Percentiles rank a stretch among this genome's conserved stretches.
These are phyloP conservation scores for Nyssa sinensis DNA, from an alignment of 148 eudicot genomes.

Conservation along the genomic window DNA sequence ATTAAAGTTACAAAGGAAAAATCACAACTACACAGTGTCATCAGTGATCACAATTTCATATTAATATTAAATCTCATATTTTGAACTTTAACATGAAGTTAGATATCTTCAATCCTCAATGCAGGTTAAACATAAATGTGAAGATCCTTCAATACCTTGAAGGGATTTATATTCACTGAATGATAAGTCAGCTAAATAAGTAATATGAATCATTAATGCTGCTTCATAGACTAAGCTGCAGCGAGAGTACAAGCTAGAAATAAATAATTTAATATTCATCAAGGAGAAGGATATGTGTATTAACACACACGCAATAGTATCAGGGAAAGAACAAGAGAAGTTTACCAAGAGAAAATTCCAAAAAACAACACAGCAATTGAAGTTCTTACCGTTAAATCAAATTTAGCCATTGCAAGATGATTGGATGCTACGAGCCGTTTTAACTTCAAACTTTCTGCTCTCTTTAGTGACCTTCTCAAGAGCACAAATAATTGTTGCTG, in stretches of 20 bases:
- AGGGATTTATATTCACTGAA: background rate
- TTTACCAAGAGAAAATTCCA: background rate
- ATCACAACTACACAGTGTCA: background rate
- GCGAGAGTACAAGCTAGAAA: background rate
- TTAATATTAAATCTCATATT: background rate
- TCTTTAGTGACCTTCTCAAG: slow-evolving; percentile 69
- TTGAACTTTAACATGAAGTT: background rate
- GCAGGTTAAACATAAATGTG: background rate
- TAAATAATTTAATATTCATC: background rate
- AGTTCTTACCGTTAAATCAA: slow-evolving; percentile 64
- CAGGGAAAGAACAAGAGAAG: background rate
- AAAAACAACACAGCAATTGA: background rate
- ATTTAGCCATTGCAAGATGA: slow-evolving; percentile 86
- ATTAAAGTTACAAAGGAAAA: background rate
- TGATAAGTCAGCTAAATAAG: background rate
- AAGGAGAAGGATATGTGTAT: background rate
- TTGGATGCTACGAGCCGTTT: slow-evolving; percentile 71
- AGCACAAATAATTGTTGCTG: slow-evolving; percentile 88
- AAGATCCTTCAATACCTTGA: background rate
- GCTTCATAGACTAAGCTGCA: background rate
- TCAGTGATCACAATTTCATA: background rate
- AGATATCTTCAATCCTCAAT: no score
- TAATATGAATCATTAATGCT: background rate
- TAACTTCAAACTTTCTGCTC: slow-evolving; percentile 79
- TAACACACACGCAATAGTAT: background rate